These are phyloP conservation scores for Mortierella sp. DNA, from an alignment of 371 early-diverging fungal genomes.

Conservation along the genomic window DNA sequence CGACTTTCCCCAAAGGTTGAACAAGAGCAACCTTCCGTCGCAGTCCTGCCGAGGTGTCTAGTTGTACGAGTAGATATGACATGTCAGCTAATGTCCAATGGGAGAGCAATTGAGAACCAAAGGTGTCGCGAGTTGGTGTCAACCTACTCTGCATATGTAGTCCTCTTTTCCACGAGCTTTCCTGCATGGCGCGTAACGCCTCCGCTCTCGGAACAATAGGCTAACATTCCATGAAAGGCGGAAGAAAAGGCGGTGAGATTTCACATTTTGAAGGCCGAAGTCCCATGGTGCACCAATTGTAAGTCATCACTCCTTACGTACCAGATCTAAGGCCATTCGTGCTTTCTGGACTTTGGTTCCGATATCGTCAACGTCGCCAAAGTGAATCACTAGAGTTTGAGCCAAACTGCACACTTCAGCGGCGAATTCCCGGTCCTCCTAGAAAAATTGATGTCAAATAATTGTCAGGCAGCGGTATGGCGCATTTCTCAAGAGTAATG, in stretches of 20 bases:
- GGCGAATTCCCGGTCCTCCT: slow-evolving; percentile 44
- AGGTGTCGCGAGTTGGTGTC: not conserved
- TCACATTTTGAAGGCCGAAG: not conserved
- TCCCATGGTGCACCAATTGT: not conserved
- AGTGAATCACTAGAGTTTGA: slow-evolving; percentile 49
- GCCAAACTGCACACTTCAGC: slow-evolving; percentile 40
- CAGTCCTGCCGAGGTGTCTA: slow-evolving; percentile 32
- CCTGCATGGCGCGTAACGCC: slow-evolving; percentile 40
- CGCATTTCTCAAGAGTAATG: not conserved
- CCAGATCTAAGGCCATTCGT: slow-evolving; percentile 28
- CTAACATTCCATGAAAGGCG: not conserved
- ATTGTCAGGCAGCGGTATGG: not conserved
- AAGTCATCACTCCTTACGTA: slow-evolving; percentile 7
- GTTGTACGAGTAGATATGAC: not conserved
- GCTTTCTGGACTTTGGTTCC: slow-evolving; percentile 42
- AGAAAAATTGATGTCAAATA: not conserved
- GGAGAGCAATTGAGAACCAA: not conserved
- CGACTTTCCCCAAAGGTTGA: slow-evolving; percentile 51
- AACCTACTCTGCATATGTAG: slow-evolving; percentile 39
- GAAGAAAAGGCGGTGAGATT: not conserved
- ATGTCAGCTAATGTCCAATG: not conserved
- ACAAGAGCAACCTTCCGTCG: slow-evolving; percentile 18
- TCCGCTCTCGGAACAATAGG: slow-evolving; percentile 40
- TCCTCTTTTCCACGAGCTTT: slow-evolving; percentile 43
- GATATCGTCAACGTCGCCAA: slow-evolving; percentile 36